Evolutionary conservation across 2,329 filamentous ascomycete species (phyloP).

Genomic region (Pseudogymnoascus pannorum): DNA sequence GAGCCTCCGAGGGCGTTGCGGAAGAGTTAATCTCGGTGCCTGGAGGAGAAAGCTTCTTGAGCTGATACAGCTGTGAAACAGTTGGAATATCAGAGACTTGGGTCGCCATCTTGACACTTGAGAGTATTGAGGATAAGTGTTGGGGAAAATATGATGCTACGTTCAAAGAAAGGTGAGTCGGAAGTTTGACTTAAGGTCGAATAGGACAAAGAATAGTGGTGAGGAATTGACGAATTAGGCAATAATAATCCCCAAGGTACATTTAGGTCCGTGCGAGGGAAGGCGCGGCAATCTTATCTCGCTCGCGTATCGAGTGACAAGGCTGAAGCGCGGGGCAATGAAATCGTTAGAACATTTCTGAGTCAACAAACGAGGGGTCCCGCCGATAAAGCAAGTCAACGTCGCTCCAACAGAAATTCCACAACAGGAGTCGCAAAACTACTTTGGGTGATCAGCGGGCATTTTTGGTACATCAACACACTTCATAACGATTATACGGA

Average conservation of each 20-base stretch:
- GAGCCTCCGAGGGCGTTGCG: conserved; percentile 26
- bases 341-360: conserved; percentile 3
- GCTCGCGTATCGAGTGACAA: neutral
- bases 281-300: neutral
- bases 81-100: conserved; percentile 26
- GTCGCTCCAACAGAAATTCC: neutral
- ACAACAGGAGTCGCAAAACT: neutral
- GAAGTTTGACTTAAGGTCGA: neutral
- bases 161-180: neutral
- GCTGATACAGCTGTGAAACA: conserved; percentile 25
- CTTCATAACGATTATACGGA: neutral
- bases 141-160: neutral
- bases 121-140: conserved; percentile 20
- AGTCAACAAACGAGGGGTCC: conserved; percentile 6
- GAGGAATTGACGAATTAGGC: neutral
- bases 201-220: neutral
- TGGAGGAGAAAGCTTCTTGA: conserved; percentile 20
- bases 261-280: neutral
- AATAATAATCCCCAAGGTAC: conserved; percentile 1
- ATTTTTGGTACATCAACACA: neutral
- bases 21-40: neutral
- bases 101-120: conserved; percentile 24
- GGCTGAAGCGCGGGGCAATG: conserved; percentile 4
- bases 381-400: neutral
- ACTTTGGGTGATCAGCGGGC: neutral